Conservation (phyloP, 495 filamentous ascomycete species). For the Penicillium crystallinum region DNA sequence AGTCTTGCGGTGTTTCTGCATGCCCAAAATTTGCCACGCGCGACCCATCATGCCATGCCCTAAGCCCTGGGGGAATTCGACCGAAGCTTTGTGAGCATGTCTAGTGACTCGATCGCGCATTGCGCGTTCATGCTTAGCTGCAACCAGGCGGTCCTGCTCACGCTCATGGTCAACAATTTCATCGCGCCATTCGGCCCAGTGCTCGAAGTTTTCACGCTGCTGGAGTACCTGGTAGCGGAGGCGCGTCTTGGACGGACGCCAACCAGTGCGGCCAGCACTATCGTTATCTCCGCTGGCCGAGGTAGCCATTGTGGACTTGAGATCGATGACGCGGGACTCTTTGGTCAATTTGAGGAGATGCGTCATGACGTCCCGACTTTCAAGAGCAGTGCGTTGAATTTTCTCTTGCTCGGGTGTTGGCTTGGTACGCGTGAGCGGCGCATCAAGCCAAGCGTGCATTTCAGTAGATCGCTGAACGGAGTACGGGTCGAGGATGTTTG, state of each 20-base stretch:
- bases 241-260: conserved; percentile 55
- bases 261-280: conserved; percentile 49
- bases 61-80: conserved; percentile 31
- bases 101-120: conserved; percentile 22
- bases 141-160: conserved; percentile 38
- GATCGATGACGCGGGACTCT: conserved; percentile 53
- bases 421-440: conserved; percentile 51
- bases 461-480: conserved; percentile 50
- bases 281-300: conserved; percentile 8
- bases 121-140: conserved; percentile 33
- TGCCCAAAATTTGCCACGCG: conserved; percentile 43
- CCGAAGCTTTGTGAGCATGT: conserved; percentile 29
- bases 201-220: conserved; percentile 56
- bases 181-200: conserved; percentile 56
- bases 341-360: conserved; percentile 66
- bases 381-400: conserved; percentile 54
- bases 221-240: conserved; percentile 55
- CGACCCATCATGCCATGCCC: conserved; percentile 44
- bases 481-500: conserved; percentile 56
- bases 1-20: conserved; percentile 33
- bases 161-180: conserved; percentile 46
- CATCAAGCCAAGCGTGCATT: conserved; percentile 55
- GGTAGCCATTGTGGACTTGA: conserved; percentile 38
- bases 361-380: conserved; percentile 64
- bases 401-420: conserved; percentile 49